Evolutionary conservation across 257 asterid species (phyloP).

Genomic region (Solanum raphanifolium): DNA sequence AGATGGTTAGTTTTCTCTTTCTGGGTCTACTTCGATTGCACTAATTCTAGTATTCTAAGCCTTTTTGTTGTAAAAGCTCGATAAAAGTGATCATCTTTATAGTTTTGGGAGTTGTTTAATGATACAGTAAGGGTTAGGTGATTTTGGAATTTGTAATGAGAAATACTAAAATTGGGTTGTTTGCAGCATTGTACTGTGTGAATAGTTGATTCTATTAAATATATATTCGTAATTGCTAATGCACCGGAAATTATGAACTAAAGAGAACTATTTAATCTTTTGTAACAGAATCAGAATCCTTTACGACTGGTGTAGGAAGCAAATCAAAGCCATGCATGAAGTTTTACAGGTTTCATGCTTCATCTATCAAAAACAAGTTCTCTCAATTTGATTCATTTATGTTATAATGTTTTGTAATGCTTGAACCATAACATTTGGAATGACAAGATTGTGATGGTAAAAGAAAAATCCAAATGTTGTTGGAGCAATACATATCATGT

Average conservation of each 20-base stretch:
- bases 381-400: not conserved
- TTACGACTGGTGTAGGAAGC: slow-evolving; percentile 96
- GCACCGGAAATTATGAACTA: not conserved
- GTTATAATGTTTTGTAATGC: not conserved
- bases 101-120: not conserved
- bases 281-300: slow-evolving; percentile 87
- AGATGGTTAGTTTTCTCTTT: not conserved
- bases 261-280: slow-evolving; percentile 57
- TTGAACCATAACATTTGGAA: not conserved
- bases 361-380: slow-evolving; percentile 32
- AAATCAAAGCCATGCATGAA: slow-evolving; percentile 99
- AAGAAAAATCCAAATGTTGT: not conserved
- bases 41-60: not conserved
- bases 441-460: not conserved
- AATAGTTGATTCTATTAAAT: not conserved
- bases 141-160: not conserved
- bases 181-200: not conserved
- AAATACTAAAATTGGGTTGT: not conserved
- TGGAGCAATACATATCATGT: not conserved
- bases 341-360: slow-evolving; percentile 94
- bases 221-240: not conserved
- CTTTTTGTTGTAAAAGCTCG: not conserved
- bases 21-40: not conserved
- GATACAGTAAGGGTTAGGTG: not conserved
- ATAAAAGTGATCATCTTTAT: not conserved